A percentile compares a stretch with the other conserved stretches of the same genome.
These are phyloP conservation scores for Pholiota adiposa DNA, from an alignment of 1,284 basidiomycete genomes.

Conservation along the genomic window DNA sequence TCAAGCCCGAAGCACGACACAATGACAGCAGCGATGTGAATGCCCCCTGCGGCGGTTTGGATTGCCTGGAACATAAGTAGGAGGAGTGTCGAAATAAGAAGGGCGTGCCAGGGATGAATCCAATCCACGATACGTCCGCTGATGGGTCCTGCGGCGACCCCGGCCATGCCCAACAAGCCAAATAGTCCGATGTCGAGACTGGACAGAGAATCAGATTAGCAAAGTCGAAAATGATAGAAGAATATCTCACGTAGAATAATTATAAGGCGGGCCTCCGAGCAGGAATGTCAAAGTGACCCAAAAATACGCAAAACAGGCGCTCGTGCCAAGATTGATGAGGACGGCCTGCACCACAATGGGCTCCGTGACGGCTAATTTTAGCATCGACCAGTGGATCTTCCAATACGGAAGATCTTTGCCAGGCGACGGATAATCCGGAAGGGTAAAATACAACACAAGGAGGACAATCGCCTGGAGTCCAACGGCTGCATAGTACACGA, in stretches of 20 bases:
- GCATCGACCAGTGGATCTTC: conserved; percentile 67
- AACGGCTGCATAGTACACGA: conserved; percentile 70
- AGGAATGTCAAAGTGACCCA: conserved; percentile 80
- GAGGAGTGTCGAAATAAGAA: conserved; percentile 49
- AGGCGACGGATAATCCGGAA: conserved; percentile 76
- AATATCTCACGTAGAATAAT: conserved; percentile 60
- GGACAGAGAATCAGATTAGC: neutral
- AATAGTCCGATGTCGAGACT: conserved; percentile 75
- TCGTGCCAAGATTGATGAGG: conserved; percentile 58
- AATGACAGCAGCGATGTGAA: conserved; percentile 61
- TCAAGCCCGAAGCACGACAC: conserved; percentile 46
- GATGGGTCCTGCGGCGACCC: conserved; percentile 63
- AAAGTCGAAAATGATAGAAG: neutral
- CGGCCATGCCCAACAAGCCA: conserved; percentile 69
- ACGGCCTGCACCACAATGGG: conserved; percentile 68
- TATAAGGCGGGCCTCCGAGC: conserved; percentile 64
- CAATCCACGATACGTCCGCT: conserved; percentile 47
- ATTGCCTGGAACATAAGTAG: conserved; percentile 53
- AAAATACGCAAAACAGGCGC: conserved; percentile 60
- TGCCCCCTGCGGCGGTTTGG: conserved; percentile 59
- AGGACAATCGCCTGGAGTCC: conserved; percentile 58
- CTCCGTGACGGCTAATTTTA: conserved; percentile 65
- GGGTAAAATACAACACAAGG: conserved; percentile 53
- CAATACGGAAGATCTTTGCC: conserved; percentile 59
- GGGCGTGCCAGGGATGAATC: conserved; percentile 68